Base-by-base conservation (phyloP, 345 rosid genomes). In the Arabis alpina region DNA sequence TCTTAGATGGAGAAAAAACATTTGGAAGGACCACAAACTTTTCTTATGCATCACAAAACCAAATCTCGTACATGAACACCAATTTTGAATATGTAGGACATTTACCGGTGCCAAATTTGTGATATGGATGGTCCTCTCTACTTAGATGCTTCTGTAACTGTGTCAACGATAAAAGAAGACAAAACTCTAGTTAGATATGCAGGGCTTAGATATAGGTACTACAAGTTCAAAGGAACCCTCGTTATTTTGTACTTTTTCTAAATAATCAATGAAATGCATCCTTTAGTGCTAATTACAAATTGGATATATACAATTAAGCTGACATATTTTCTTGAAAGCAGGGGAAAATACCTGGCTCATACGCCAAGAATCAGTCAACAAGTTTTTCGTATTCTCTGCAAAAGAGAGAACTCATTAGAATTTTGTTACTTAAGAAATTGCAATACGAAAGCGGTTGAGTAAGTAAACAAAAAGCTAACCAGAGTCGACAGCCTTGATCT, bases 401-500 rank as follows among this genome's bases (percentile, higher is more conserved):
- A 28, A 12, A 41, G 50, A 52, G 49, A 47, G 8, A 75, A 66
- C n/a, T 48, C 43, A 30, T 73, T 49, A 73, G 30, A 49, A 32
- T 3, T 39, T 36, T 12, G 28, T 61, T 43, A 25, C 7, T 25
- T 16, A 9, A 37, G 36, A n/a, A 61, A 32, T 1, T 16, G 2
- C 41, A 64, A 50, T 40, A 15, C 3, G 0, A 25, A 37, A 67
- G n/a, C 15, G n/a, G 56, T 28, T 5, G 4, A 61, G 37, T 66
- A 45, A 25, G 8, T 41, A 76, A 27, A 34, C 13, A n/a, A n/a
- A n/a, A 3, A 56, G 61, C 87, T 28, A 67, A 93, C 97, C 97
- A 82, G 97, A 90, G 76, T 87, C 96, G 37, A 93, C 96, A 1
- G 96, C 94, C 69, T 86, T 93, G 44, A 90, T 90, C 73, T 93